Percentiles rank a stretch among this genome's conserved stretches.
These are phyloP conservation scores for Apiospora arundinis DNA, from an alignment of 2,329 filamentous ascomycete species.

Conservation along the genomic window DNA sequence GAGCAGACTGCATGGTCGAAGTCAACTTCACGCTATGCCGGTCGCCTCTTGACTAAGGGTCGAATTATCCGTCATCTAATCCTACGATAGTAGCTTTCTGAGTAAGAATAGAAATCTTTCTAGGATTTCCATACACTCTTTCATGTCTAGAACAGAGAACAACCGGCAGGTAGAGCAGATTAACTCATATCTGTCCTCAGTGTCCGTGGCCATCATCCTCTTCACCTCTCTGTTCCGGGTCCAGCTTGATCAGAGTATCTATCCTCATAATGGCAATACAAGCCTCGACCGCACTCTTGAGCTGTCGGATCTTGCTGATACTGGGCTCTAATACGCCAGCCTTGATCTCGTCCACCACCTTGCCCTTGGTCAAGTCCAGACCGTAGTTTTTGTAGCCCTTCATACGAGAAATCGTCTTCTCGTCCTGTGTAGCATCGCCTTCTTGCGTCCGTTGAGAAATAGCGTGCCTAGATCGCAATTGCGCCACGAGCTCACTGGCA, in stretches of 20 bases:
- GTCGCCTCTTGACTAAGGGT: conserved; percentile 12
- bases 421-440: conserved; percentile 82
- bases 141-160: not conserved
- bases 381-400: conserved; percentile 99
- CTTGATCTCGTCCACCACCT: conserved; percentile 92
- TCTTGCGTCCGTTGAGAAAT: conserved; percentile 91
- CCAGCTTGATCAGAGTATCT: conserved; percentile 97
- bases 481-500: conserved; percentile 90
- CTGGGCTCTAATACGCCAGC: conserved; percentile 94
- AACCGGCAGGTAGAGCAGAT: not conserved
- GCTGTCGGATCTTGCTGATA: conserved; percentile 97
- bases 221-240: conserved; percentile 80
- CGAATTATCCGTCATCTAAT: conserved; percentile 14
- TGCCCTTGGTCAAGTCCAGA: conserved; percentile 85
- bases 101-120: not conserved
- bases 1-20: not conserved
- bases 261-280: conserved; percentile 99
- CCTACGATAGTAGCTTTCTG: conserved; percentile 13
- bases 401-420: conserved; percentile 88
- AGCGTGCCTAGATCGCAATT: conserved; percentile 92
- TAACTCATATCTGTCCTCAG: conserved; percentile 44
- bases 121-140: conserved; percentile 1
- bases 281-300: conserved; percentile 98
- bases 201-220: conserved; percentile 88
- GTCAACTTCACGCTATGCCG: conserved; percentile 2